Conservation (phyloP, 1,284 basidiomycete species). For the Cutaneotrichosporon dermatis region DNA sequence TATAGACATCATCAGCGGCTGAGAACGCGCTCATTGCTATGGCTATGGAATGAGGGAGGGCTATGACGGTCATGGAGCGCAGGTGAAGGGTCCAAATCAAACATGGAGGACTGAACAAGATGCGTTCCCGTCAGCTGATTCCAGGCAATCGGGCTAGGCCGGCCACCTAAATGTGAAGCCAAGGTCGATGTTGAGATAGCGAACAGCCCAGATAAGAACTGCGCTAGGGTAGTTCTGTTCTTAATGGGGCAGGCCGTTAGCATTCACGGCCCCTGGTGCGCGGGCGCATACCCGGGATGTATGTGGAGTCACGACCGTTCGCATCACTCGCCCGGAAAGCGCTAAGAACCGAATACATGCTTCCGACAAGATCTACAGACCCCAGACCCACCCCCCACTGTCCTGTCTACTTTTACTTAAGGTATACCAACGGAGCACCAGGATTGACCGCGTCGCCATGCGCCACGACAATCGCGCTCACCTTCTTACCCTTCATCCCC, state of each 20-base stretch:
- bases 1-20: no score
- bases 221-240: background rate
- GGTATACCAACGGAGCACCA: slow-evolving; percentile 13
- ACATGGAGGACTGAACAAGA: background rate
- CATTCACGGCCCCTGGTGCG: no score
- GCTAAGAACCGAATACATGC: no score
- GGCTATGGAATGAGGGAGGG: background rate
- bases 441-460: slow-evolving; percentile 23
- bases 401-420: slow-evolving; percentile 7
- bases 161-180: background rate
- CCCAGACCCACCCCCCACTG: background rate
- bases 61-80: background rate
- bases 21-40: background rate
- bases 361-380: background rate
- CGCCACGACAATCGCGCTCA: slow-evolving; percentile 26
- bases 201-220: background rate
- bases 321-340: no score
- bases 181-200: background rate
- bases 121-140: background rate
- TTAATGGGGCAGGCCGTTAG: no score
- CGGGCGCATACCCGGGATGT: no score
- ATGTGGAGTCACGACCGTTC: no score
- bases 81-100: background rate
- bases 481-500: slow-evolving; percentile 30
- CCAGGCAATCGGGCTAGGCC: no score